Percentiles rank a stretch among this genome's conserved stretches.
Conservation (phyloP, 305 asterid species). For the Fraxinus sp. region DNA sequence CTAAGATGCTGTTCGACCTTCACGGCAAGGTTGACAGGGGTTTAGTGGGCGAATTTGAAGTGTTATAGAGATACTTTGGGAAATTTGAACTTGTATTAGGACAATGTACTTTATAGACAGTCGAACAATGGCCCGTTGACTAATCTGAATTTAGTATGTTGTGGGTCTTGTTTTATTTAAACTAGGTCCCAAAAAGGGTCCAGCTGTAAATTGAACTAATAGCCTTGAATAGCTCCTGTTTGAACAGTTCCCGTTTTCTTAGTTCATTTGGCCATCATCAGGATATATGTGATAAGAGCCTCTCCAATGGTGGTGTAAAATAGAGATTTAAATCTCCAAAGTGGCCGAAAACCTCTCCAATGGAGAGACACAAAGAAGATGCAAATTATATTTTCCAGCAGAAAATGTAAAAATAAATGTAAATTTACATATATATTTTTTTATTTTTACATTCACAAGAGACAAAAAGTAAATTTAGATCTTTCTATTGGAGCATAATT, state of each 20-base stretch:
- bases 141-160: not conserved
- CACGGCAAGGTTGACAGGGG: not conserved
- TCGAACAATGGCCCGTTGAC: not conserved
- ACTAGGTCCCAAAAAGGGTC: not conserved
- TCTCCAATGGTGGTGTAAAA: too few species aligned
- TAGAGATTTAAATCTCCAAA: too few species aligned
- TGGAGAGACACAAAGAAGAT: too few species aligned
- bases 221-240: not conserved
- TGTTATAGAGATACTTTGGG: not conserved
- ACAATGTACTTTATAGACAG: not conserved
- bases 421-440: too few species aligned
- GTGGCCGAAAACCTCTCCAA: too few species aligned
- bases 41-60: not conserved
- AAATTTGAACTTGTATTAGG: not conserved
- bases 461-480: too few species aligned
- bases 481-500: not conserved
- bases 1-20: not conserved
- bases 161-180: not conserved
- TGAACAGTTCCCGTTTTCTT: not conserved
- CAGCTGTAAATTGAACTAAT: not conserved
- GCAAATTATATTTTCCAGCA: too few species aligned
- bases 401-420: too few species aligned
- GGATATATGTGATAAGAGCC: not conserved
- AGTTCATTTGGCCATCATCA: not conserved
- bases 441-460: too few species aligned